Conservation (phyloP, 352 stramenopile species). For the Globisporangium abappressorium region DNA sequence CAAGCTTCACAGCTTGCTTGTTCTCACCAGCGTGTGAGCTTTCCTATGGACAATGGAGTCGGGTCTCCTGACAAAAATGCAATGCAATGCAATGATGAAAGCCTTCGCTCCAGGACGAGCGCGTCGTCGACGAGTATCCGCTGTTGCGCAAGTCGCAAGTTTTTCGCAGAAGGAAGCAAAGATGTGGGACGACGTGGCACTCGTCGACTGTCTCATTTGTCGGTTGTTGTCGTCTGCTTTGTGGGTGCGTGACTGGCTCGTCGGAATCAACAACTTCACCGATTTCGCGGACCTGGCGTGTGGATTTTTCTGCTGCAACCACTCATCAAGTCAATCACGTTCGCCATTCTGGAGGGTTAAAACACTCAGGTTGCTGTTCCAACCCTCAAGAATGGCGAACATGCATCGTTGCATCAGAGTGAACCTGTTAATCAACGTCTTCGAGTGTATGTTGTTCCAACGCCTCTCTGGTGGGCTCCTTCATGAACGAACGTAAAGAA, state of each 20-base stretch:
- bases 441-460: no score
- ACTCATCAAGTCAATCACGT: not conserved
- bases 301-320: not conserved
- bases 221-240: not conserved
- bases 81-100: no score
- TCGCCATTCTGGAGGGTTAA: not conserved
- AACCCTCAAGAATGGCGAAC: no score
- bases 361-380: no score
- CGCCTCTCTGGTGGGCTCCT: no score
- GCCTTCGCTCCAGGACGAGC: not conserved
- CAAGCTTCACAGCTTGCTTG: no score
- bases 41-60: no score
- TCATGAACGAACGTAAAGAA: no score
- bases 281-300: not conserved
- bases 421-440: no score
- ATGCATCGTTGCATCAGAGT: no score
- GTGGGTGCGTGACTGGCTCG: not conserved
- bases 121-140: not conserved
- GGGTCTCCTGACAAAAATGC: no score
- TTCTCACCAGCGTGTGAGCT: no score
- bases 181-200: not conserved
- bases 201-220: not conserved
- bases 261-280: not conserved
- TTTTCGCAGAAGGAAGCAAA: not conserved
- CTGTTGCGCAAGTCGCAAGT: not conserved